Conservation (phyloP, 2,329 filamentous ascomycete species). For the Byssothecium circinans region DNA sequence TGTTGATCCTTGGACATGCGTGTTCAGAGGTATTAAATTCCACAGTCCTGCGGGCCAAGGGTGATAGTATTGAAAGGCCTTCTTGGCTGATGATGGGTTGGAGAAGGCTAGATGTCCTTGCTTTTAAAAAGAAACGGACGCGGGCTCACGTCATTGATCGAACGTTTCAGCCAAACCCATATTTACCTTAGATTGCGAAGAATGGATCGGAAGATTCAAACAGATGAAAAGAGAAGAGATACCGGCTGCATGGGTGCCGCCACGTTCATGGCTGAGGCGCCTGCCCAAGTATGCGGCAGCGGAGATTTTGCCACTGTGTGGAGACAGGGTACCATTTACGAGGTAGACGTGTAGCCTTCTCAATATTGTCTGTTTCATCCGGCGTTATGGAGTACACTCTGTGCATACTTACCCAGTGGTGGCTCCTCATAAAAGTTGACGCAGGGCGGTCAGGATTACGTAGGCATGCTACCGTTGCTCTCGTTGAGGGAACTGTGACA, state of each 20-base stretch:
- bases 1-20: neutral
- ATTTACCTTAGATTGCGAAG: slow-evolving; percentile 6
- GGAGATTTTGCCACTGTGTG: neutral
- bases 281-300: neutral
- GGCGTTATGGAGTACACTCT: neutral
- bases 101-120: neutral
- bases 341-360: neutral
- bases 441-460: neutral
- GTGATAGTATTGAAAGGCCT: neutral
- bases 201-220: slow-evolving; percentile 1
- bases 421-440: neutral
- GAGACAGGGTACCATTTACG: neutral
- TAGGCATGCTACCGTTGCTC: neutral
- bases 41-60: neutral
- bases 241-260: slow-evolving; percentile 1
- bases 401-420: neutral
- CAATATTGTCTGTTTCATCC: neutral
- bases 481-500: neutral
- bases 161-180: neutral
- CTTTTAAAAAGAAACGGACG: neutral
- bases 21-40: neutral
- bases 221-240: slow-evolving; percentile 1
- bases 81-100: neutral
- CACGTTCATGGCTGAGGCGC: neutral
- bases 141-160: neutral